Conservation (phyloP, 73 alveolate species). For the Breviolum minutum region DNA sequence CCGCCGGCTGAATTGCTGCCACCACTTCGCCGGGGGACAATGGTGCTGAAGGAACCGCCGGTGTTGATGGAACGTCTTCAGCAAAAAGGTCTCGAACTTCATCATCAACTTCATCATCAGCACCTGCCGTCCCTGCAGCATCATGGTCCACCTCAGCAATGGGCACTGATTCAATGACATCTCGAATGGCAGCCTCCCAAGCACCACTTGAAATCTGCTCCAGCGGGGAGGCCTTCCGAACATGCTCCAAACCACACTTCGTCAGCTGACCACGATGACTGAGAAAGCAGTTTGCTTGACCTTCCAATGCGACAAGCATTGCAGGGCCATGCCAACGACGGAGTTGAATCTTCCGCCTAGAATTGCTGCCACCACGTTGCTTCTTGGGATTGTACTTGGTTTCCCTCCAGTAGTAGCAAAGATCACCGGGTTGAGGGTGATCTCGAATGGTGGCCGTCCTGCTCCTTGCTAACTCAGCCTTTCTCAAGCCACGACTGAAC, state of each 20-base stretch:
- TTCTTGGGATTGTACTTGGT: neutral
- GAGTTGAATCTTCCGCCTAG: neutral
- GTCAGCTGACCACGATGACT: neutral
- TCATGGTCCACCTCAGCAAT: no score
- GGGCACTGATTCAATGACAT: neutral
- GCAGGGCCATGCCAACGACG: conserved; percentile 16
- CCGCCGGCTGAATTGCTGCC: no score
- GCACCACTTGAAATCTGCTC: neutral
- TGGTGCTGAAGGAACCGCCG: no score
- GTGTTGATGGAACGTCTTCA: no score
- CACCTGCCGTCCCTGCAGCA: no score
- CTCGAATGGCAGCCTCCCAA: conserved; percentile 34
- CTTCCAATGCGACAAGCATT: neutral
- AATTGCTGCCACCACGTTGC: neutral
- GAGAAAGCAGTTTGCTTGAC: neutral
- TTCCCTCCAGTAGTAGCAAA: conserved; percentile 8
- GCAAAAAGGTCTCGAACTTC: no score
- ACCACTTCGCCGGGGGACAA: no score
- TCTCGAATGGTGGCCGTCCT: neutral
- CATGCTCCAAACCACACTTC: conserved; percentile 1
- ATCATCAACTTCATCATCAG: no score
- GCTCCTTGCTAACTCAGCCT: neutral
- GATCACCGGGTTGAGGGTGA: neutral
- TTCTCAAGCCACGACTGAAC: neutral
- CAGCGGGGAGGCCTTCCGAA: neutral